Base-by-base conservation (phyloP, 306 rosid genomes). In the Glycine soja region DNA sequence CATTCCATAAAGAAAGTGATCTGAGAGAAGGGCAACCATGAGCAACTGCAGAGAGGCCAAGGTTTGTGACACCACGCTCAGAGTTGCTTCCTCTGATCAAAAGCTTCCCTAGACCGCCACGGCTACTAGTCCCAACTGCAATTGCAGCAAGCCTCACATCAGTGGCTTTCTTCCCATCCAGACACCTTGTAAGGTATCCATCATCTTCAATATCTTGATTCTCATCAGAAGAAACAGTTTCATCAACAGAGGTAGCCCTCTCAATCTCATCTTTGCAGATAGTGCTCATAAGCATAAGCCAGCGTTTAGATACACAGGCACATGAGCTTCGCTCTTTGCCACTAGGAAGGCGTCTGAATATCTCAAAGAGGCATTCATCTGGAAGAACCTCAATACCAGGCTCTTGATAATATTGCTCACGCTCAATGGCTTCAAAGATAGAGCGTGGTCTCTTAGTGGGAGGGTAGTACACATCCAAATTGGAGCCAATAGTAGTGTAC, bases 91-190 rank as follows among this genome's bases (percentile, higher is more conserved):
- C 97, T 62, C 90, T 87, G 74, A 95, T 93, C 7, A 85, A 88
- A 3, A 95, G 87, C 92, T 93, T 95, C 38, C 99, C 99, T 1
- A 95, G 86, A 43, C 99, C 99, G 3, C 99, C 99, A 62, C 74
- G 91, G 86, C 91, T 80, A 80, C 90, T 85, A 42, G 92, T 93
- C 79, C 98, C 99, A 14, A 95, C 89, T 32, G 96, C 88, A 82
- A 93, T 88, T 57, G 99, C 93, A 54, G 99, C 94, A 61, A 95
- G 94, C 71, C 97, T 91, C 19, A 80, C 74, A 86, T 95, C 98
- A 0, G 97, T 95, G 46, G 96, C 98, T 89, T 93, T 95, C 83
- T 84, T 93, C 58, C 94, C 99, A 79, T 91, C 98, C 92, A 95
- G 87, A 85, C 89, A 83, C 86, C 97, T 95, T 8, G 96, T 86